phyloP scores from a whole-genome alignment of 768 basidiomycete genomes.

The Epithele typhae region DNA sequence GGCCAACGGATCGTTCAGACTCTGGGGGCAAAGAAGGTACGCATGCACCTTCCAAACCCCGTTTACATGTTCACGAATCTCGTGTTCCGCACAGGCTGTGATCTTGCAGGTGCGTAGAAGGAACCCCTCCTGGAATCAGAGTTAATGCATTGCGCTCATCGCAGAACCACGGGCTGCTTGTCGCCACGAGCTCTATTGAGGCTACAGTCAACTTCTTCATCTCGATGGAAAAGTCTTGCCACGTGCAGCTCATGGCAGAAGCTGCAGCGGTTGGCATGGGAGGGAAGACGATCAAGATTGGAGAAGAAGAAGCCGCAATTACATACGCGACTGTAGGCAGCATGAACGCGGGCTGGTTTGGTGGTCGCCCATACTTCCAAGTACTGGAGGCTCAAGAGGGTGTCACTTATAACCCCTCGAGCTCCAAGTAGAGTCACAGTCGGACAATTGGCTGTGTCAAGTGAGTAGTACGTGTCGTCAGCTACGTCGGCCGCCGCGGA shows the following conservation, averaged over 20 bases:
- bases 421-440: no score
- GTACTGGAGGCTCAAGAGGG: constrained; percentile 34
- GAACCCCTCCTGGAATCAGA: neutral
- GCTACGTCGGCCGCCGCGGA: no score
- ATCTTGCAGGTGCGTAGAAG: neutral
- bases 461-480: no score
- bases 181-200: constrained; percentile 14
- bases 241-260: constrained; percentile 22
- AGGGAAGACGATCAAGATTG: constrained; percentile 16
- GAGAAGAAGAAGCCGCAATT: constrained; percentile 16
- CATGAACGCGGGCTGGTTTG: constrained; percentile 32
- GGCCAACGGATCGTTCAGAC: constrained; percentile 27
- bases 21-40: constrained; percentile 24
- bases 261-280: constrained; percentile 18
- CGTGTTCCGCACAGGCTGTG: neutral
- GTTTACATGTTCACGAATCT: neutral
- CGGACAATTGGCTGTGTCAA: no score
- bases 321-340: neutral
- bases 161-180: constrained; percentile 13
- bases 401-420: constrained; percentile 11
- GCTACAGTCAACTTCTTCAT: constrained; percentile 11
- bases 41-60: neutral
- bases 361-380: constrained; percentile 33
- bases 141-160: no score
- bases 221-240: constrained; percentile 23